Evolutionary conservation across 176 grass and related monocot genomes (phyloP).

Genomic region (Cenchrus fungigraminus): DNA sequence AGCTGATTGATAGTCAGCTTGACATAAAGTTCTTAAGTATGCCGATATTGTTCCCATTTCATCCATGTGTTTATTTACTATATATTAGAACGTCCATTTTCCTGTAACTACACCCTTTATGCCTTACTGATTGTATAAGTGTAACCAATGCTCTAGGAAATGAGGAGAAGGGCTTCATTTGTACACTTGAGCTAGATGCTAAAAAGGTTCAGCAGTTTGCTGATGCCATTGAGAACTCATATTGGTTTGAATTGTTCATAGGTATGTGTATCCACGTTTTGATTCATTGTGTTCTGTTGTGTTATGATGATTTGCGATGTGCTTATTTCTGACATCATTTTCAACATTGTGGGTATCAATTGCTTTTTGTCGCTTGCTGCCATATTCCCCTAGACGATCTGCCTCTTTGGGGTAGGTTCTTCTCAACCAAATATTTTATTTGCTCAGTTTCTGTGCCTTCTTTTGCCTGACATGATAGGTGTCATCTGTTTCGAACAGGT

Average conservation of each 20-base stretch:
- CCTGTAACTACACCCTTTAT: neutral
- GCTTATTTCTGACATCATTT: conserved; percentile 40
- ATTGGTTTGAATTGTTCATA: conserved; percentile 99
- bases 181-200: conserved; percentile 74
- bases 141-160: conserved; percentile 60
- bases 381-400: conserved; percentile 72
- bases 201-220: conserved; percentile 80
- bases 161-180: conserved; percentile 70
- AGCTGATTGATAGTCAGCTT: conserved; percentile 93
- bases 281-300: neutral
- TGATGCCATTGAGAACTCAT: conserved; percentile 86
- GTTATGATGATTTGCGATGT: conserved; percentile 22
- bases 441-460: neutral
- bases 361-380: conserved; percentile 40
- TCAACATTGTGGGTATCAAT: neutral
- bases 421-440: conserved; percentile 32
- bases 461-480: conserved; percentile 28
- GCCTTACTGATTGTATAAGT: conserved; percentile 30
- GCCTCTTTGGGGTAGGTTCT: conserved; percentile 92
- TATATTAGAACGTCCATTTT: conserved; percentile 12
- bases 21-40: conserved; percentile 93
- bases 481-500: conserved; percentile 49
- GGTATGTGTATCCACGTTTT: conserved; percentile 57
- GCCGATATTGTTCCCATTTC: conserved; percentile 35
- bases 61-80: conserved; percentile 35